Evolutionary conservation across 23 red algal genomes (phyloP).

Genomic region (Chondrus crispus): DNA sequence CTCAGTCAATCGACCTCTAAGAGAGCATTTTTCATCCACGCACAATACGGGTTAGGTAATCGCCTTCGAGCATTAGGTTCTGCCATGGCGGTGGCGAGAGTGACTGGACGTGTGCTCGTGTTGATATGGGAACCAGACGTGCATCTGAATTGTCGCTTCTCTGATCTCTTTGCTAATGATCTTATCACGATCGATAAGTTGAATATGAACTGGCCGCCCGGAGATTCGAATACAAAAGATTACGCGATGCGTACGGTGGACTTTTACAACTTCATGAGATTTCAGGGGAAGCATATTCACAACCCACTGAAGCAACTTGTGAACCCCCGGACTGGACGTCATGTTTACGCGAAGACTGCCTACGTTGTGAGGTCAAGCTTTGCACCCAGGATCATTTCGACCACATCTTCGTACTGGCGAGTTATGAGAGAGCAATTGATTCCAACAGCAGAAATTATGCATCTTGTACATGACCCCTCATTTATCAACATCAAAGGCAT

Average conservation of each 20-base stretch:
- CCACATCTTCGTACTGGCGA: constrained; percentile 51
- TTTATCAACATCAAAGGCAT: constrained; percentile 50
- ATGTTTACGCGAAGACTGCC: constrained; percentile 70
- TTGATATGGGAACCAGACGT: constrained; percentile 68
- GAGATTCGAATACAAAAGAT: constrained; percentile 40
- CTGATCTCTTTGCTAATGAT: constrained; percentile 68
- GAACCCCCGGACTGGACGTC: constrained; percentile 27
- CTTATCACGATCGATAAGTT: constrained; percentile 55
- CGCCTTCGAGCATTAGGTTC: constrained; percentile 56
- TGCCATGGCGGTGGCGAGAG: constrained; percentile 45
- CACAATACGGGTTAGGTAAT: constrained; percentile 68
- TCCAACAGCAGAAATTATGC: constrained; percentile 43
- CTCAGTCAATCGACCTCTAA: constrained; percentile 19
- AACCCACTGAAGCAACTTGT: constrained; percentile 57
- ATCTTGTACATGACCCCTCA: constrained; percentile 45
- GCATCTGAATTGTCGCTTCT: constrained; percentile 68
- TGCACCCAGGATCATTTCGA: constrained; percentile 48
- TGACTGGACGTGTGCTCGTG: constrained; percentile 60
- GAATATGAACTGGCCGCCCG: constrained; percentile 70
- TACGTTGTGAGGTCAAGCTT: constrained; percentile 69
- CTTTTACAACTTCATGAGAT: constrained; percentile 75
- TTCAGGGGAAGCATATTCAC: constrained; percentile 38
- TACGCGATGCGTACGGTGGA: constrained; percentile 62
- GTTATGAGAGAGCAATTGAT: constrained; percentile 32
- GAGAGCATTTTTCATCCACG: constrained; percentile 66